phyloP scores from a whole-genome alignment of 2,329 filamentous ascomycete genomes.

The Sclerotinia subarctica region DNA sequence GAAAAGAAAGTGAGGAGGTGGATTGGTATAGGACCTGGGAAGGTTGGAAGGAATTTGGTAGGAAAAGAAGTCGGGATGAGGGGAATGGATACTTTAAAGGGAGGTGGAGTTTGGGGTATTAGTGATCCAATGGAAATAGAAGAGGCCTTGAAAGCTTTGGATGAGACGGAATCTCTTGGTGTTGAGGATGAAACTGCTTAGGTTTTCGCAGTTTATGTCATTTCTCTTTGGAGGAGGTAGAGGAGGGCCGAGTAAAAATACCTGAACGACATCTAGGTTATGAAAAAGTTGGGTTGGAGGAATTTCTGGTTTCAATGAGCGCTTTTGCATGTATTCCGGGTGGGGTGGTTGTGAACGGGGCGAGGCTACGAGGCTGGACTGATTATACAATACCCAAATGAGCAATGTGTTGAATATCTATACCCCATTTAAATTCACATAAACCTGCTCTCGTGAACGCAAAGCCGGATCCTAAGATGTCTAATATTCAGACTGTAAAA shows the following conservation, averaged over 20 bases:
- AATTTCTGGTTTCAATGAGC: not conserved
- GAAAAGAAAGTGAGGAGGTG: slow-evolving; percentile 77
- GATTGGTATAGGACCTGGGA: slow-evolving; percentile 90
- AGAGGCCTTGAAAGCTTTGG: slow-evolving; percentile 60
- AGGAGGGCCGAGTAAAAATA: too few relatives aligned
- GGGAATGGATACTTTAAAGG: slow-evolving; percentile 73
- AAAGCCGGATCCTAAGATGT: not conserved
- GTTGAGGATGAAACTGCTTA: slow-evolving; percentile 31
- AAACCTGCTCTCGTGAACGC: not conserved
- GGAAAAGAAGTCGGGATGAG: slow-evolving; percentile 93
- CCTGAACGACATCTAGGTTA: too few relatives aligned
- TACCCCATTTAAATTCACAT: not conserved
- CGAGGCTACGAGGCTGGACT: slow-evolving; percentile 27
- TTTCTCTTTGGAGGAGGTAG: not conserved
- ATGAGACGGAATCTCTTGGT: slow-evolving; percentile 54
- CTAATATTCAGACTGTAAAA: not conserved
- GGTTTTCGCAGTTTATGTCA: not conserved
- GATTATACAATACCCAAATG: slow-evolving; percentile 1
- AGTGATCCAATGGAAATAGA: slow-evolving; percentile 76
- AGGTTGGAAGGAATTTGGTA: slow-evolving; percentile 88
- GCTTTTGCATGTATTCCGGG: not conserved
- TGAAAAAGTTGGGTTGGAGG: not conserved
- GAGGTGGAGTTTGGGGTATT: slow-evolving; percentile 90
- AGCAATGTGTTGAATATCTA: not conserved
- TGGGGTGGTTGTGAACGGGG: not conserved